phyloP scores from a whole-genome alignment of 1,284 basidiomycete genomes.

The Takashimella tepidaria region DNA sequence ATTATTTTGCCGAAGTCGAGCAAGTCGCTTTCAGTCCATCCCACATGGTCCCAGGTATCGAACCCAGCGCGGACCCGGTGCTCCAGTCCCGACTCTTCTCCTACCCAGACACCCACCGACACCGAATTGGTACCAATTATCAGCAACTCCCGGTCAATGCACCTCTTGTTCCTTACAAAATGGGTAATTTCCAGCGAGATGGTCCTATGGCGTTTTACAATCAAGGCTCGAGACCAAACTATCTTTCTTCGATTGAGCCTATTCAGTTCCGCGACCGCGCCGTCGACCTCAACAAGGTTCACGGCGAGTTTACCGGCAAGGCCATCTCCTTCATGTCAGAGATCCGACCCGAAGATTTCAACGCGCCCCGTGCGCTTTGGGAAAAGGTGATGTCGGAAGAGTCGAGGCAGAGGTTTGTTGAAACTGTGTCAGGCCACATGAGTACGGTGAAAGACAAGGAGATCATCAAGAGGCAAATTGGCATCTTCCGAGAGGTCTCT shows the following conservation, averaged over 20 bases:
- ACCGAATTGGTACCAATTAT: constrained; percentile 67
- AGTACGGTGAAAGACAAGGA: constrained; percentile 59
- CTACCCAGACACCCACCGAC: constrained; percentile 89
- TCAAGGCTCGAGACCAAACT: constrained; percentile 79
- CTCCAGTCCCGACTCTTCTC: constrained; percentile 90
- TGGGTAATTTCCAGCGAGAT: constrained; percentile 73
- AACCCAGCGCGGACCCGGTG: constrained; percentile 82
- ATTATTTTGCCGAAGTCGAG: constrained; percentile 64
- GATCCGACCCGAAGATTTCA: constrained; percentile 80
- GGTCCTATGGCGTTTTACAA: constrained; percentile 59
- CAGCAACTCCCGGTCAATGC: constrained; percentile 82
- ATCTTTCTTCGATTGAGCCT: constrained; percentile 63
- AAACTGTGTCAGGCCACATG: constrained; percentile 73
- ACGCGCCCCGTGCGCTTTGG: constrained; percentile 79
- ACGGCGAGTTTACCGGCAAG: constrained; percentile 70
- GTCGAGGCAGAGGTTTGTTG: constrained; percentile 63
- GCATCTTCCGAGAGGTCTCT: constrained; percentile 72
- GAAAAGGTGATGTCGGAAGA: constrained; percentile 68
- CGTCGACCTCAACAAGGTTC: constrained; percentile 48
- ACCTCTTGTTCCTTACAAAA: constrained; percentile 56
- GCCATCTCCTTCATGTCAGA: constrained; percentile 69
- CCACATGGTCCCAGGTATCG: constrained; percentile 78
- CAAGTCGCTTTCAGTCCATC: constrained; percentile 63
- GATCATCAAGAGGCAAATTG: constrained; percentile 66
- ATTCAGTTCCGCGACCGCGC: constrained; percentile 30